Base-by-base conservation (phyloP, 2,329 filamentous ascomycete genomes). In the Fusarium pilosicola region DNA sequence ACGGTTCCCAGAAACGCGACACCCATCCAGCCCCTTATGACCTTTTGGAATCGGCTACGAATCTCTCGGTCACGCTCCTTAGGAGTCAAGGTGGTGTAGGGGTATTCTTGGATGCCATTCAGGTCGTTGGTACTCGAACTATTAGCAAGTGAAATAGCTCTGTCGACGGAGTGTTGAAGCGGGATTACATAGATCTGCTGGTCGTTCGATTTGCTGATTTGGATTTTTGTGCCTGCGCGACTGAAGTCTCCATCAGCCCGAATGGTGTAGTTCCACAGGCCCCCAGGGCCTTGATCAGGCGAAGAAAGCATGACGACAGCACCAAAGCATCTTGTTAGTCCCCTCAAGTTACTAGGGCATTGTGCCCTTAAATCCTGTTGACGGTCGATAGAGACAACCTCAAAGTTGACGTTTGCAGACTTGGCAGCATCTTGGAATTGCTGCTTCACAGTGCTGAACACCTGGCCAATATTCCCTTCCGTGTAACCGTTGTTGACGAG, bases 201-300 rank as follows among this genome's bases (percentile, higher is more conserved):
- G 79, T 94, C 92, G 78, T 97, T 97, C 49, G 86, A 81, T n/a
- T 85, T 85, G 39, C 91, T 85, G 36, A 92, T 88, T 72, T 92
- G 87, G 69, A 97, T 90, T 62, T 87, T 88, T 13, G 82, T 80
- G 13, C 90, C 88, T 26, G 91, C 91, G 20, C 39, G 22, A 34
- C 70, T 67, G 65, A 97, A 86, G 1, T 90, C 86, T 41, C 92
- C 92, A 79, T 97, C 95, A 6, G 91, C 91, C 64, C 93, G 87
- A 32, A 97, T 86, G 0, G 94, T 95, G 79, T 97, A 98, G 82
- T 96, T 97, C 95, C 95, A 97, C 49, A 88, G 82, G 4, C 88
- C 88, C 12, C 87, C 88, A 2, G 80, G 71, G 15, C 94, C 94
- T 83, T 96, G 91, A 4, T 82, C 86, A 0, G 94, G 94, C 10